A percentile compares a stretch with the other conserved stretches of the same genome.
Evolutionary conservation across 2,329 filamentous ascomycete species (phyloP).

Genomic region (Penicillium sp.): DNA sequence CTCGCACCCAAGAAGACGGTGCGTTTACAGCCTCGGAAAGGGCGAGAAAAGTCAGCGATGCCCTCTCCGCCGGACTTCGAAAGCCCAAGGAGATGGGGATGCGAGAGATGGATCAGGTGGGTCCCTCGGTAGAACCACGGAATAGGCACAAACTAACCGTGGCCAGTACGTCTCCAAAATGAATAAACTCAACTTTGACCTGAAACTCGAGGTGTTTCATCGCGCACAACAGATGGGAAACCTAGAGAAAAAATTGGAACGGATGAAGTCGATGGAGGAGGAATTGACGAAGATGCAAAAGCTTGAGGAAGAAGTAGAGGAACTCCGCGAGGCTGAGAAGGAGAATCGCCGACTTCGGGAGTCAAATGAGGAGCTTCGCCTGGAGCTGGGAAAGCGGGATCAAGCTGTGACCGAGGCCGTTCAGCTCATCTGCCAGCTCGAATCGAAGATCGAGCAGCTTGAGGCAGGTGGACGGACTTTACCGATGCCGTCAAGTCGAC

Average conservation of each 20-base stretch:
- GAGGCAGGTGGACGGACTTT: conserved; percentile 21
- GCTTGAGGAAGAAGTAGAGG: conserved; percentile 39
- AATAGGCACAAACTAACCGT: conserved; percentile 14
- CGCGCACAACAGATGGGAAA: conserved; percentile 36
- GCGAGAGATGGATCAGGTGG: conserved; percentile 43
- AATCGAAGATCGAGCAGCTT: conserved; percentile 39
- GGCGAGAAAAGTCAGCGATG: conserved; percentile 30
- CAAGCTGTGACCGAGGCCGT: conserved; percentile 45
- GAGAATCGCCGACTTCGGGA: conserved; percentile 38
- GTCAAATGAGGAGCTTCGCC: conserved; percentile 37
- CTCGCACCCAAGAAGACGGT: conserved; percentile 31
- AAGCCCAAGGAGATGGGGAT: conserved; percentile 43
- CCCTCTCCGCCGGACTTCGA: conserved; percentile 30
- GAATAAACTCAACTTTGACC: conserved; percentile 44
- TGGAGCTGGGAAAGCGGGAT: conserved; percentile 41
- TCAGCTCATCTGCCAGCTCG: conserved; percentile 43
- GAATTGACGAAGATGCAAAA: conserved; percentile 35
- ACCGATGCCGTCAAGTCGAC: conserved; percentile 26
- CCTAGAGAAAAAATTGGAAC: conserved; percentile 39
- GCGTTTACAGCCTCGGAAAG: conserved; percentile 36
- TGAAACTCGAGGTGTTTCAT: conserved; percentile 44
- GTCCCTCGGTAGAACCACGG: conserved; percentile 7
- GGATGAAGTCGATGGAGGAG: conserved; percentile 38
- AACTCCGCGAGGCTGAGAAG: conserved; percentile 36
- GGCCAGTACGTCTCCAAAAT: conserved; percentile 45